phyloP scores from a whole-genome alignment of 2,329 filamentous ascomycete species.

The Hypoxylon sp. region DNA sequence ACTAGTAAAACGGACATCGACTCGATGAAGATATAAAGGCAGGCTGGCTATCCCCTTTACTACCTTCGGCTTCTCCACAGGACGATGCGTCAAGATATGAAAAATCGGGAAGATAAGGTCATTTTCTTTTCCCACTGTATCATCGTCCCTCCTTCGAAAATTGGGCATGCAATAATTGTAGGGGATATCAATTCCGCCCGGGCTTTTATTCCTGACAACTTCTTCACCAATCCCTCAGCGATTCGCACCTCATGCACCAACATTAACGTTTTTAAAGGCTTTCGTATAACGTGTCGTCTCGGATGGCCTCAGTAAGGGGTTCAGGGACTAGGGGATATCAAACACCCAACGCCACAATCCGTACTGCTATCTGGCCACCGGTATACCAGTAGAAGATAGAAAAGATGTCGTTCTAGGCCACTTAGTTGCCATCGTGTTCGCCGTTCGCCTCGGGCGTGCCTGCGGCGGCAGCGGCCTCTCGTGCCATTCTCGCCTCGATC shows the following conservation, averaged over 20 bases:
- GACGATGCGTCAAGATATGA: conserved; percentile 41
- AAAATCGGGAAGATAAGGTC: conserved; percentile 41
- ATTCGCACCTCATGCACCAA: conserved; percentile 46
- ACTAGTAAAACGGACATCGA: conserved; percentile 50
- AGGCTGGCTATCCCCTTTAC: conserved; percentile 42
- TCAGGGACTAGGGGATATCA: conserved; percentile 49
- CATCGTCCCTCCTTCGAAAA: conserved; percentile 39
- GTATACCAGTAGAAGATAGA: conserved; percentile 47
- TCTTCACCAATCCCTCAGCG: conserved; percentile 48
- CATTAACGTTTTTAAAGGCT: conserved; percentile 47
- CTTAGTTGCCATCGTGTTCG: conserved; percentile 66
- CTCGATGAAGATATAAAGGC: conserved; percentile 49
- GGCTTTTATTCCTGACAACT: conserved; percentile 51
- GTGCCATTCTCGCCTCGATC: conserved; percentile 97
- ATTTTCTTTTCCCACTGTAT: conserved; percentile 29
- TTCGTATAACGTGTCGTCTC: conserved; percentile 48
- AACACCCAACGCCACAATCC: conserved; percentile 52
- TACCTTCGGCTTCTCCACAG: conserved; percentile 37
- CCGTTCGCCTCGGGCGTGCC: conserved; percentile 65
- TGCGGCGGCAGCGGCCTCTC: conserved; percentile 71
- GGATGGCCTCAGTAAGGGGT: conserved; percentile 34
- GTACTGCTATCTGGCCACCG: conserved; percentile 45
- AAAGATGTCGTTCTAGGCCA: conserved; percentile 46
- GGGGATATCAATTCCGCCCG: conserved; percentile 47
- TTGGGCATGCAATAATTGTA: conserved; percentile 48